Evolutionary conservation across 306 rosid genomes (phyloP).

Genomic region (Cyamopsis tetragonoloba): DNA sequence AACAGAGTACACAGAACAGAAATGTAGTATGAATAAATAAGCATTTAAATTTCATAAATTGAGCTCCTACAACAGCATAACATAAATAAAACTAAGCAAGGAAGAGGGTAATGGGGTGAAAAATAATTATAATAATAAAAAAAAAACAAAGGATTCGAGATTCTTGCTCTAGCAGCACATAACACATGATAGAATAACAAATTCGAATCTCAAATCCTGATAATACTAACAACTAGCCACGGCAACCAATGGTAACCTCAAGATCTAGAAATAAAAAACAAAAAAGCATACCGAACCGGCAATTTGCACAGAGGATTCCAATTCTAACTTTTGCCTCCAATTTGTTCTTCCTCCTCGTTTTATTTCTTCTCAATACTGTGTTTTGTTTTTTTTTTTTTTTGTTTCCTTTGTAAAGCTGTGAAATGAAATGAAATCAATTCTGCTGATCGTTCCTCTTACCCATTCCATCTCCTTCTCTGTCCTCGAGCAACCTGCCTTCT

Average conservation of each 20-base stretch:
- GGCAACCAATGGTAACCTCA: background rate
- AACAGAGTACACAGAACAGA: background rate
- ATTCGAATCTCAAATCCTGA: constrained; percentile 49
- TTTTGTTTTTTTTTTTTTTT: constrained; percentile 1
- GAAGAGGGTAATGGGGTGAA: background rate
- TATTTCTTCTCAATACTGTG: constrained; percentile 25
- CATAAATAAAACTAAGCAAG: constrained; percentile 2
- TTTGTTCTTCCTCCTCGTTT: constrained; percentile 25
- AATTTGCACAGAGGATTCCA: constrained; percentile 20
- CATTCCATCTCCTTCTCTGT: constrained; percentile 53
- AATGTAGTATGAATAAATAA: constrained; percentile 26
- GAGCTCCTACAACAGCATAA: constrained; percentile 29
- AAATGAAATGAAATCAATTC: background rate
- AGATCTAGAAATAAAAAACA: constrained; percentile 21
- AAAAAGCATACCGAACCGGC: constrained; percentile 38
- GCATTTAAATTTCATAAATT: constrained; percentile 20
- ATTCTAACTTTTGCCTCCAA: background rate
- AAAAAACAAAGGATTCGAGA: constrained; percentile 35
- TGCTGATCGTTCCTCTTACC: constrained; percentile 56
- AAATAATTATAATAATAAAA: background rate
- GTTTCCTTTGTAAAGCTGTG: background rate
- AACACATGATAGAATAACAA: no score
- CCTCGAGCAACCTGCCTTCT: constrained; percentile 59
- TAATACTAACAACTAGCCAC: constrained; percentile 22
- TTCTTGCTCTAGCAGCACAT: constrained; percentile 28